Percentiles rank a stretch among this genome's conserved stretches.
Evolutionary conservation across 1,284 basidiomycete genomes (phyloP).

Genomic region (Cryptococcus sp.): DNA sequence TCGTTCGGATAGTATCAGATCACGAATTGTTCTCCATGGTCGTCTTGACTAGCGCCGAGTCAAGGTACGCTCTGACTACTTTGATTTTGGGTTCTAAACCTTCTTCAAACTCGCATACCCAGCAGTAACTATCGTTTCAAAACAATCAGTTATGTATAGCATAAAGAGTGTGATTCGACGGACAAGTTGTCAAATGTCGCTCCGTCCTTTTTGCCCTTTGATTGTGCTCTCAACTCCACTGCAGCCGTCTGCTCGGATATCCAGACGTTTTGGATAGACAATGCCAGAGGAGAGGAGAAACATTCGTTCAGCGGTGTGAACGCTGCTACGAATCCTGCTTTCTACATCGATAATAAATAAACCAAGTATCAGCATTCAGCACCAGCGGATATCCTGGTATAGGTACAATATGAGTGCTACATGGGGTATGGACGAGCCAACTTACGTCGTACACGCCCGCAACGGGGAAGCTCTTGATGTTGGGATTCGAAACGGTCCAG

Average conservation of each 20-base stretch:
- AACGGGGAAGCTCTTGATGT: slow-evolving; percentile 1
- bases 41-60: slow-evolving; percentile 1
- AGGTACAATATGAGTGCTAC: no score
- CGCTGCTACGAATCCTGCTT: slow-evolving; percentile 1
- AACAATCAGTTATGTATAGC: background rate
- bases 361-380: no score
- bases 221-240: background rate
- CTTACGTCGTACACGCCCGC: slow-evolving; percentile 2
- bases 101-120: slow-evolving; percentile 4
- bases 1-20: no score
- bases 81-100: slow-evolving; percentile 4
- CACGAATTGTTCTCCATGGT: background rate
- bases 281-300: background rate
- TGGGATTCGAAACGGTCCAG: slow-evolving; percentile 3
- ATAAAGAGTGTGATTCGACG: background rate
- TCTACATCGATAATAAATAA: background rate
- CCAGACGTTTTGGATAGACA: background rate
- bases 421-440: no score
- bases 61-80: background rate
- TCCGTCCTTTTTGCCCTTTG: background rate
- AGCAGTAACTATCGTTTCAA: background rate
- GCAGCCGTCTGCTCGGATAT: background rate
- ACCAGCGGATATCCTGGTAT: no score
- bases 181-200: background rate
- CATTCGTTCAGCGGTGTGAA: background rate